Percentiles rank a stretch among this genome's conserved stretches.
Conservation (phyloP, 148 eudicot species). For the Amaranthus hypochondriacus region DNA sequence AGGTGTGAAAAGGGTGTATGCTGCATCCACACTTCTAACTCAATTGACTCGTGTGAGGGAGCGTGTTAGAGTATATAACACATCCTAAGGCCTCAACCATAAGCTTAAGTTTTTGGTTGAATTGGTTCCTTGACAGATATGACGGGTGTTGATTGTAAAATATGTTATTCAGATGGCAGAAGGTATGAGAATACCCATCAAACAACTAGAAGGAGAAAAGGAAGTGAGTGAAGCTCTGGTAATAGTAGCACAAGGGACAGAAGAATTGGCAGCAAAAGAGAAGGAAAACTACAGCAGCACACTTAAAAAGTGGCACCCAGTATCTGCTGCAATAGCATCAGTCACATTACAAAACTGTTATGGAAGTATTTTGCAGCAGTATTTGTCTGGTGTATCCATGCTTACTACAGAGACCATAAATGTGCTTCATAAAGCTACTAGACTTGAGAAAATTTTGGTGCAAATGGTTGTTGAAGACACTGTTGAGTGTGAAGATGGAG, state of each 20-base stretch:
- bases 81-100: too few relatives aligned
- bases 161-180: constrained; percentile 43
- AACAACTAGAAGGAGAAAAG: constrained; percentile 36
- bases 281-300: constrained; percentile 57
- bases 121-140: too few relatives aligned
- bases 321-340: constrained; percentile 77
- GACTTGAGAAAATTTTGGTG: constrained; percentile 71
- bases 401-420: constrained; percentile 43
- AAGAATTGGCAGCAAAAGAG: constrained; percentile 69
- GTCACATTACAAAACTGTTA: constrained; percentile 74
- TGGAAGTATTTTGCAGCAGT: constrained; percentile 63
- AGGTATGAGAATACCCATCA: constrained; percentile 28
- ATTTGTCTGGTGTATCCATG: constrained; percentile 38
- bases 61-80: too few relatives aligned
- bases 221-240: constrained; percentile 48
- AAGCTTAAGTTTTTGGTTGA: too few relatives aligned
- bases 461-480: constrained; percentile 86
- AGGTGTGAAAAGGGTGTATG: too few relatives aligned
- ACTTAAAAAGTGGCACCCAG: constrained; percentile 78
- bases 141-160: too few relatives aligned
- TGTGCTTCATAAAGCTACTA: constrained; percentile 71
- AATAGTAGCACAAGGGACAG: constrained; percentile 54
- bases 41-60: too few relatives aligned
- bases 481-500: constrained; percentile 80
- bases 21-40: too few relatives aligned